Conservation (phyloP, 129 eudicot genomes). For the Lactuca saligna region DNA sequence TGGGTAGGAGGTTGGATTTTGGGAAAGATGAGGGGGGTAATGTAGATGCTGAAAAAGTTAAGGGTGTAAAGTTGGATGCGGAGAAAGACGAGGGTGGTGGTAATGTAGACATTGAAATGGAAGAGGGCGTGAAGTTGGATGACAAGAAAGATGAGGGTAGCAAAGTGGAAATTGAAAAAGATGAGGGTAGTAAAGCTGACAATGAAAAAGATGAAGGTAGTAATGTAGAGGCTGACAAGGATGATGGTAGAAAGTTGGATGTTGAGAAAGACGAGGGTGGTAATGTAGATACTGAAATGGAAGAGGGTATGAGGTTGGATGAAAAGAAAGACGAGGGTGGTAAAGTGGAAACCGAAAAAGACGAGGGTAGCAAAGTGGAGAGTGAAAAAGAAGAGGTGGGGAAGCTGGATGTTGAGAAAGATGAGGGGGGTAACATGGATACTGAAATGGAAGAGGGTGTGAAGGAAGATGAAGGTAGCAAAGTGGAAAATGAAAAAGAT, state of each 20-base stretch:
- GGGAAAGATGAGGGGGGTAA: constrained; percentile 19
- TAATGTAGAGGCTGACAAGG: constrained; percentile 1
- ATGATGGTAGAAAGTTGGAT: not conserved
- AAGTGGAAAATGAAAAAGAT: not conserved
- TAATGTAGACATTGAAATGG: not conserved
- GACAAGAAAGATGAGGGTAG: not conserved
- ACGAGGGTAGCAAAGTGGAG: not conserved
- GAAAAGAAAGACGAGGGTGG: not conserved
- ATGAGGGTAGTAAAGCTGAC: constrained; percentile 11
- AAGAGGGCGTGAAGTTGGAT: not conserved
- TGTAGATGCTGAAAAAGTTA: constrained; percentile 10
- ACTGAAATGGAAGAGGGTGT: not conserved
- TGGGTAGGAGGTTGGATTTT: not conserved
- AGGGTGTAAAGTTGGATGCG: not conserved
- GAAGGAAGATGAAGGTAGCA: not conserved
- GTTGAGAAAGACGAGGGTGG: not conserved
- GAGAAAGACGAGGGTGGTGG: not conserved
- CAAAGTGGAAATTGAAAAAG: constrained; percentile 15
- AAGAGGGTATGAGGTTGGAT: not conserved
- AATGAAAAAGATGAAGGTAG: constrained; percentile 1
- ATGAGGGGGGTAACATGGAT: constrained; percentile 10
- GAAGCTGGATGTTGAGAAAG: constrained; percentile 11
- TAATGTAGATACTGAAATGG: constrained; percentile 5
- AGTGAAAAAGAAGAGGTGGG: constrained; percentile 7
- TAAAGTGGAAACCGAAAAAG: constrained; percentile 4